Percentiles rank a stretch among this genome's conserved stretches.
phyloP scores from a whole-genome alignment of 2,329 filamentous ascomycete genomes.

The Fusarium setosum region DNA sequence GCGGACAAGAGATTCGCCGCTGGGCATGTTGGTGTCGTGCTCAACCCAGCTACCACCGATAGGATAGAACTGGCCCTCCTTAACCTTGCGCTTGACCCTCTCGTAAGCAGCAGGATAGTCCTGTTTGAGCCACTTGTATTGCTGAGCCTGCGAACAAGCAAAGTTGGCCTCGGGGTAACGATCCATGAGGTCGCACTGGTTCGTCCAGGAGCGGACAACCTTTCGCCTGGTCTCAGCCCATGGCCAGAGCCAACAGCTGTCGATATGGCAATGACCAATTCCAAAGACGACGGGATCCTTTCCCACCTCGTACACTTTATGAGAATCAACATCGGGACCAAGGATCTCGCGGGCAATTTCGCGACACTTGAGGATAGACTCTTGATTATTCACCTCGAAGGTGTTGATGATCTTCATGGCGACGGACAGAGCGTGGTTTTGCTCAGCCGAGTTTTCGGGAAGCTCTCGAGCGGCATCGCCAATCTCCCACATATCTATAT shows the following conservation, averaged over 20 bases:
- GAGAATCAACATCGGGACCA: constrained; percentile 82
- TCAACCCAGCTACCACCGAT: constrained; percentile 99
- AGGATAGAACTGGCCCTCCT: constrained; percentile 90
- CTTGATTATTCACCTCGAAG: constrained; percentile 83
- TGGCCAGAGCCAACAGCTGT: constrained; percentile 98
- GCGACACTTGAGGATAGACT: constrained; percentile 82
- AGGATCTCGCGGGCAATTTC: constrained; percentile 87
- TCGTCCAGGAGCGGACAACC: constrained; percentile 94
- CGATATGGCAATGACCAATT: constrained; percentile 97
- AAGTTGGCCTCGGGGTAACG: constrained; percentile 95
- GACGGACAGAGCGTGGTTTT: constrained; percentile 85
- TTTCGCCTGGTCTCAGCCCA: constrained; percentile 98
- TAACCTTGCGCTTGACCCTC: constrained; percentile 90
- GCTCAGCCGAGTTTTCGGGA: constrained; percentile 86
- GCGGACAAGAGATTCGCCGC: constrained; percentile 91
- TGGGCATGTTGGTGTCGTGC: constrained; percentile 97
- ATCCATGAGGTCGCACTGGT: constrained; percentile 95
- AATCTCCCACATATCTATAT: constrained; percentile 97
- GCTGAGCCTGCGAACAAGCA: constrained; percentile 92
- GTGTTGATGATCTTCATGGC: constrained; percentile 90
- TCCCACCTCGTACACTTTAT: constrained; percentile 83
- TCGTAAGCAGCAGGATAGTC: constrained; percentile 90
- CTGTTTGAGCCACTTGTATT: constrained; percentile 96
- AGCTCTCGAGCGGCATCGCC: constrained; percentile 93
- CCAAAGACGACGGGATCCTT: constrained; percentile 83